Percentiles rank a stretch among this genome's conserved stretches.
These are phyloP conservation scores for Tetragonia tetragonoides DNA, from an alignment of 148 eudicot species.

Conservation along the genomic window DNA sequence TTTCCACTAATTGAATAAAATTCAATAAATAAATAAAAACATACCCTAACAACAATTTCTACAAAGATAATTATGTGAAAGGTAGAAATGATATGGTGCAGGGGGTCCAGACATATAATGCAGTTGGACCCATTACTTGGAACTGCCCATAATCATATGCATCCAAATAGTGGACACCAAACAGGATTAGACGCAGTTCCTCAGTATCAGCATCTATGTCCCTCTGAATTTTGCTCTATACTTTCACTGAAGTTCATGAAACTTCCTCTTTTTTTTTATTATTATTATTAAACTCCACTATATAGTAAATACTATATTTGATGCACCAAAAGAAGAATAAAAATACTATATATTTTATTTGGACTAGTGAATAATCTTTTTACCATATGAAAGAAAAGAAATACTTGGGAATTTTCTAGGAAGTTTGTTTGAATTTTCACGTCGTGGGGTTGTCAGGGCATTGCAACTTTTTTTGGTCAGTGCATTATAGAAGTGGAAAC, in stretches of 20 bases:
- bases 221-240: neutral
- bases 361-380: too few species aligned
- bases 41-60: too few species aligned
- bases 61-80: too few species aligned
- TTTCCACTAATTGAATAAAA: too few species aligned
- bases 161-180: slow-evolving; percentile 34
- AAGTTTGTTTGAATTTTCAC: neutral
- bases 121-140: slow-evolving; percentile 22
- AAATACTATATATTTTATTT: too few species aligned
- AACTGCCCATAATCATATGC: slow-evolving; percentile 48
- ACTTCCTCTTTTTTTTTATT: too few species aligned
- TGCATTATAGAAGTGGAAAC: slow-evolving; percentile 20
- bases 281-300: too few species aligned
- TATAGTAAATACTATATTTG: too few species aligned
- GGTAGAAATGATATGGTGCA: too few species aligned
- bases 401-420: neutral
- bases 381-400: neutral
- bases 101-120: neutral
- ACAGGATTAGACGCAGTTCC: slow-evolving; percentile 22
- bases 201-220: slow-evolving; percentile 33
- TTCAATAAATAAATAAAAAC: too few species aligned
- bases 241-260: slow-evolving; percentile 21
- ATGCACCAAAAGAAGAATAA: too few species aligned
- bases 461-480: slow-evolving; percentile 14
- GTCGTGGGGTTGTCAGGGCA: slow-evolving; percentile 18